phyloP scores from a whole-genome alignment of 129 eudicot genomes.

The Tagetes patula region DNA sequence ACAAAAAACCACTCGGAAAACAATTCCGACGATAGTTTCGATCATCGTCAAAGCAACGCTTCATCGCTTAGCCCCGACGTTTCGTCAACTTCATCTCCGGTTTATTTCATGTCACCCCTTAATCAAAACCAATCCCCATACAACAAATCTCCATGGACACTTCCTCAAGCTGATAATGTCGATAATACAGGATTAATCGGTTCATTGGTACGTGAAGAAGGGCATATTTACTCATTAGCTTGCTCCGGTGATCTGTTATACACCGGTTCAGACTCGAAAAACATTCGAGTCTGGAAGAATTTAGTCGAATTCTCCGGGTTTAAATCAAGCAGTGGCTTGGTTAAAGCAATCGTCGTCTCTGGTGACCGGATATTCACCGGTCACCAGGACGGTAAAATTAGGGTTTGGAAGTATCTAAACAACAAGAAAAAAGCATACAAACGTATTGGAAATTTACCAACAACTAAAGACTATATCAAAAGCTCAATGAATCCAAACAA shows the following conservation, averaged over 20 bases:
- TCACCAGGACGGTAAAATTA: conserved; percentile 88
- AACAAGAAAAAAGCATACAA: conserved; percentile 43
- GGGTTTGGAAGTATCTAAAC: conserved; percentile 55
- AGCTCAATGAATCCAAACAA: conserved; percentile 67
- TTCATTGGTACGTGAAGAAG: conserved; percentile 75
- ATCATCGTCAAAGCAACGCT: conserved; percentile 39
- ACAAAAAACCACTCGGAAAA: conserved; percentile 9
- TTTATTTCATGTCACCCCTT: conserved; percentile 47
- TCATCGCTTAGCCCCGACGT: conserved; percentile 34
- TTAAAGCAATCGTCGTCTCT: conserved; percentile 69
- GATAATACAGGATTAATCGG: conserved; percentile 46
- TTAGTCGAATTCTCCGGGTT: conserved; percentile 73
- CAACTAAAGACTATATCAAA: conserved; percentile 52
- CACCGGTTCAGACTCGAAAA: conserved; percentile 87
- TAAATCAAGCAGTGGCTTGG: conserved; percentile 78
- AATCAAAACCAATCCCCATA: conserved; percentile 54
- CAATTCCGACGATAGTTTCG: neutral
- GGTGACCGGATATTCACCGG: conserved; percentile 69
- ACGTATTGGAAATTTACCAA: conserved; percentile 73
- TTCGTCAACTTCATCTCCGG: conserved; percentile 37
- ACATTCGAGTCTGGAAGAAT: conserved; percentile 81
- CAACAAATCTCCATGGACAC: conserved; percentile 70
- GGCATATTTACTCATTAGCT: conserved; percentile 84
- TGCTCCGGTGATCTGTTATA: conserved; percentile 56
- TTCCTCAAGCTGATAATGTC: neutral